phyloP scores from a whole-genome alignment of 148 eudicot genomes.

The Rhododendron kiyosumense region DNA sequence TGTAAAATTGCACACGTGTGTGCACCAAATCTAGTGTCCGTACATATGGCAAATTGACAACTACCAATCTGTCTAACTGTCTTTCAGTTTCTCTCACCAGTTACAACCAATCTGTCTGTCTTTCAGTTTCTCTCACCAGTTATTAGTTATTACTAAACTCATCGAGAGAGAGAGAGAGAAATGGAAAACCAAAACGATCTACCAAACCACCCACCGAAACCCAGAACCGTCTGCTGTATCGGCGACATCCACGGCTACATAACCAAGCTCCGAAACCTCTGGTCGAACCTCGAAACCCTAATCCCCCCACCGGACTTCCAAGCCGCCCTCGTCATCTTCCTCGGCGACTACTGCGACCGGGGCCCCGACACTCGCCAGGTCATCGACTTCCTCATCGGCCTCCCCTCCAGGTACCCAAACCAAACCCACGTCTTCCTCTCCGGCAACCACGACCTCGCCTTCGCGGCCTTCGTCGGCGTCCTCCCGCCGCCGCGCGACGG shows the following conservation, averaged over 20 bases:
- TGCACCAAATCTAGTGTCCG: too few species aligned
- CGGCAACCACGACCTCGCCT: constrained; percentile 83
- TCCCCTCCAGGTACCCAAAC: constrained; percentile 58
- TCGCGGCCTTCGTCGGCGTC: constrained; percentile 63
- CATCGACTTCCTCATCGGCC: constrained; percentile 53
- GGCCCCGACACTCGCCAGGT: constrained; percentile 64
- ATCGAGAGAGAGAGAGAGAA: not conserved
- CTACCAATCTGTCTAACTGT: not conserved
- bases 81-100: not conserved
- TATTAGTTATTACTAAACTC: too few species aligned
- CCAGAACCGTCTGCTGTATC: constrained; percentile 54
- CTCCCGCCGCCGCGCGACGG: constrained; percentile 50
- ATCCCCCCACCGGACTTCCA: constrained; percentile 51
- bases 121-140: not conserved
- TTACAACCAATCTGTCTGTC: not conserved
- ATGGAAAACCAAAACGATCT: constrained; percentile 8
- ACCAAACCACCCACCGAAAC: not conserved
- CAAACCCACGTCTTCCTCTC: constrained; percentile 75
- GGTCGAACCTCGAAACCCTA: constrained; percentile 63
- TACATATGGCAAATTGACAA: not conserved
- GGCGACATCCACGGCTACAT: constrained; percentile 83
- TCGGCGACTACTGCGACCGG: constrained; percentile 96
- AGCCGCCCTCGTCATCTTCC: constrained; percentile 53
- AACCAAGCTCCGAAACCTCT: constrained; percentile 55
- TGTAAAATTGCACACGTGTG: too few species aligned